phyloP scores from a whole-genome alignment of 225 moss, liverwort and hornwort species.

The Sphagnum tenellum region DNA sequence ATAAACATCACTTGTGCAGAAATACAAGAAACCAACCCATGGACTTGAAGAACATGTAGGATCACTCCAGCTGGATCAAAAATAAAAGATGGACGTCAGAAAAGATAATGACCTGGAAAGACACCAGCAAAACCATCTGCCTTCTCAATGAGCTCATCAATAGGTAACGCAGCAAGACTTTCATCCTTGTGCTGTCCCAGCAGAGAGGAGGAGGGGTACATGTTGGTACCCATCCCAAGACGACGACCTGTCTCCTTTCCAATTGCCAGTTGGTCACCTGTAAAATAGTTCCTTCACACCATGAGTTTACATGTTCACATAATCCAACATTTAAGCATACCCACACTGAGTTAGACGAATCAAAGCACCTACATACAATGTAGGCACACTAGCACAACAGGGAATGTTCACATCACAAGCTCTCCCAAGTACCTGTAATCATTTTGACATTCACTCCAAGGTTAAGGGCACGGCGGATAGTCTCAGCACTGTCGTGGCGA shows the following conservation, averaged over 20 bases:
- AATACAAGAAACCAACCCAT: no score
- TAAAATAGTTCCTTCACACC: background rate
- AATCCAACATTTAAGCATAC: no score
- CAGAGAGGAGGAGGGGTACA: constrained; percentile 73
- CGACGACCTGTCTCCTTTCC: constrained; percentile 74
- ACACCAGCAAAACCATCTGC: constrained; percentile 89
- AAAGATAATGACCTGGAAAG: constrained; percentile 40
- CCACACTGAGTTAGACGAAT: no score
- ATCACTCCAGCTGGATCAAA: no score
- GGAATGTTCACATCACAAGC: no score
- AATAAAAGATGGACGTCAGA: no score
- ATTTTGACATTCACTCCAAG: constrained; percentile 75
- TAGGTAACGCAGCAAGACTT: constrained; percentile 32
- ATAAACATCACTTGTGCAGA: no score
- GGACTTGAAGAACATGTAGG: no score
- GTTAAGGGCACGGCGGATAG: constrained; percentile 59
- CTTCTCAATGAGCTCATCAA: constrained; percentile 69
- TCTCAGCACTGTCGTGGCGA: constrained; percentile 73
- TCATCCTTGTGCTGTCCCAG: constrained; percentile 34
- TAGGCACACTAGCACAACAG: no score
- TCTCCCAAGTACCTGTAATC: constrained; percentile 37
- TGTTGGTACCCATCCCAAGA: constrained; percentile 70
- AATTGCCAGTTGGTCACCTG: constrained; percentile 67
- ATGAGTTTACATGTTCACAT: no score
- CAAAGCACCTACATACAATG: no score